Conservation (phyloP, 345 rosid species). For the Populus tremula region DNA sequence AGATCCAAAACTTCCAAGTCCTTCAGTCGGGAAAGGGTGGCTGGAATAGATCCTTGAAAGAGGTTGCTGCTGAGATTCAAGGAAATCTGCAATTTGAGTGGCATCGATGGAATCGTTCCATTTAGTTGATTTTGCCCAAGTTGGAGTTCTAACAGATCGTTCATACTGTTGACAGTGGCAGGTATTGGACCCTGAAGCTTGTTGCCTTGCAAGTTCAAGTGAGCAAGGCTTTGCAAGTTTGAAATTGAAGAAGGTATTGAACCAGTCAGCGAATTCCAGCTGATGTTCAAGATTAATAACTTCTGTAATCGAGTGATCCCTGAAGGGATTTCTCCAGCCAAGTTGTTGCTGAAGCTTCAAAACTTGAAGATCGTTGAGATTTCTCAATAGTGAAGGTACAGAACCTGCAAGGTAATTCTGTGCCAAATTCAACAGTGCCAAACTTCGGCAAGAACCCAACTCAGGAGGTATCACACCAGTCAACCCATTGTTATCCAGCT, state of each 20-base stretch:
- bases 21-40: slow-evolving; percentile 24
- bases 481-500: slow-evolving; percentile 63
- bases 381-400: slow-evolving; percentile 42
- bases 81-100: slow-evolving; percentile 53
- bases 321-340: slow-evolving; percentile 52
- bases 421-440: slow-evolving; percentile 61
- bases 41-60: slow-evolving; percentile 53
- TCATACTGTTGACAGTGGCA: slow-evolving; percentile 26
- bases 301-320: slow-evolving; percentile 23
- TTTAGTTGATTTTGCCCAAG: slow-evolving; percentile 59
- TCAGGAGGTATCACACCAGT: slow-evolving; percentile 42
- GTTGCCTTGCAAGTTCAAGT: slow-evolving; percentile 55
- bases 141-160: slow-evolving; percentile 55
- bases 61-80: slow-evolving; percentile 71
- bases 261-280: slow-evolving; percentile 61
- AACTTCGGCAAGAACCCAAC: slow-evolving; percentile 38
- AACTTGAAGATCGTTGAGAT: slow-evolving; percentile 49
- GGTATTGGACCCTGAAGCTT: slow-evolving; percentile 60
- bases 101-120: slow-evolving; percentile 62
- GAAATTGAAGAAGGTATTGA: slow-evolving; percentile 55
- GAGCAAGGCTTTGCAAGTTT: slow-evolving; percentile 32
- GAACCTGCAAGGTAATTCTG: slow-evolving; percentile 44
- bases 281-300: slow-evolving; percentile 43
- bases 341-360: slow-evolving; percentile 49
- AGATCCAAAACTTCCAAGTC: slow-evolving; percentile 75